These are phyloP conservation scores for Magnaporthiopsis rhizophila DNA, from an alignment of 2,329 filamentous ascomycete genomes.

Conservation along the genomic window DNA sequence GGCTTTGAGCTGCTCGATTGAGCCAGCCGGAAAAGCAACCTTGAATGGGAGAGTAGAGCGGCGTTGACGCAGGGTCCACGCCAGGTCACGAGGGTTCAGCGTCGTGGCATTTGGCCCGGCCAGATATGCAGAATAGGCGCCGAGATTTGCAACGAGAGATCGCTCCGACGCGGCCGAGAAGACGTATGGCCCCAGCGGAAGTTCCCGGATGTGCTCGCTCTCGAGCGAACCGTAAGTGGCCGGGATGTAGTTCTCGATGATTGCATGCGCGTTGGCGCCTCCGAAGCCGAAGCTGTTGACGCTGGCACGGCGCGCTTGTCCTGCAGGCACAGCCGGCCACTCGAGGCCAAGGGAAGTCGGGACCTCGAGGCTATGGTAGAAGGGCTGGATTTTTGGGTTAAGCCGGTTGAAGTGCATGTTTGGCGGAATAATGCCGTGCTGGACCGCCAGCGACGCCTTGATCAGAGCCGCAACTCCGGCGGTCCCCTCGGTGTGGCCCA, in stretches of 20 bases:
- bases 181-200: too few relatives aligned
- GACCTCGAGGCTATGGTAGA: slow-evolving; percentile 18
- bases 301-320: slow-evolving; percentile 18
- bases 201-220: too few relatives aligned
- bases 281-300: slow-evolving; percentile 22
- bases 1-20: too few relatives aligned
- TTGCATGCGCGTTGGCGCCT: slow-evolving; percentile 20
- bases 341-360: slow-evolving; percentile 3
- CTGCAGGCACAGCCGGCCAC: slow-evolving; percentile 7
- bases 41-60: too few relatives aligned
- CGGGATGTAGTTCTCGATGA: neutral
- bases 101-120: too few relatives aligned
- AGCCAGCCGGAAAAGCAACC: too few relatives aligned
- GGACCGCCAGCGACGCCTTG: slow-evolving; percentile 19
- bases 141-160: too few relatives aligned
- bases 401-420: slow-evolving; percentile 20
- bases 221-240: too few relatives aligned
- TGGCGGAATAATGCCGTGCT: slow-evolving; percentile 22
- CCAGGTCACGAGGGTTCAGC: too few relatives aligned
- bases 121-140: too few relatives aligned
- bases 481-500: slow-evolving; percentile 42
- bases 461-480: slow-evolving; percentile 23
- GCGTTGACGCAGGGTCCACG: too few relatives aligned
- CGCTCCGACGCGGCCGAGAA: neutral
- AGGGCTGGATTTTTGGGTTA: slow-evolving; percentile 18